Conservation (phyloP, 768 basidiomycete genomes). For the Sistotremastrum niveocremeum region DNA sequence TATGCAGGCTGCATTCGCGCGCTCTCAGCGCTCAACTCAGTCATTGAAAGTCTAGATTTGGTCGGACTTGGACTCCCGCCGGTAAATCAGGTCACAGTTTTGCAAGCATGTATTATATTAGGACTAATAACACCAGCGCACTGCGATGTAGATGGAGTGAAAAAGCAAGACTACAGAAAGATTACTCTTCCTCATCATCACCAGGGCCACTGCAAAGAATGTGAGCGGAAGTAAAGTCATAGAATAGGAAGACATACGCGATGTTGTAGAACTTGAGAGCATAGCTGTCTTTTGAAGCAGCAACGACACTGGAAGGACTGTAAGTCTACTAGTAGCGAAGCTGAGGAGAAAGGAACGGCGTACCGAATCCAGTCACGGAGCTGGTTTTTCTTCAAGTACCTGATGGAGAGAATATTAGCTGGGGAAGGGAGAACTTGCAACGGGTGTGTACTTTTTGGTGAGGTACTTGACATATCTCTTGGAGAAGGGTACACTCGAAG, state of each 20-base stretch:
- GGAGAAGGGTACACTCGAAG: conserved; percentile 80
- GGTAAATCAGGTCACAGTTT: no score
- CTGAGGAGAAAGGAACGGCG: conserved; percentile 8
- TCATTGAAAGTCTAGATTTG: no score
- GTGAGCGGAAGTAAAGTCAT: conserved; percentile 3
- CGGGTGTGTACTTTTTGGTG: conserved; percentile 65
- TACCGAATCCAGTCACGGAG: conserved; percentile 95
- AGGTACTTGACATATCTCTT: conserved; percentile 98
- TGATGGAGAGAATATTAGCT: no score
- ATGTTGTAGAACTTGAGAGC: conserved; percentile 93
- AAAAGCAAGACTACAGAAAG: conserved; percentile 1
- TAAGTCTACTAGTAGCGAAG: conserved; percentile 4
- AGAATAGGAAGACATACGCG: conserved; percentile 36
- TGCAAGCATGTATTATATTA: no score
- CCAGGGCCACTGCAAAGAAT: conserved; percentile 25
- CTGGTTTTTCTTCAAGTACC: conserved; percentile 85
- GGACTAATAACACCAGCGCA: no score
- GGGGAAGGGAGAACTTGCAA: no score
- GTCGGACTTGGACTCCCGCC: no score
- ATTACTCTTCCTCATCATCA: conserved; percentile 39
- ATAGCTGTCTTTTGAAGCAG: conserved; percentile 86
- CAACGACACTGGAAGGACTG: conserved; percentile 53
- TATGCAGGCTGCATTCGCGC: no score
- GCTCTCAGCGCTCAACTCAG: no score
- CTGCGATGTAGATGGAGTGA: conserved; percentile 28